Conservation (phyloP, 495 filamentous ascomycete genomes). For the Opeltia flavorubescens region DNA sequence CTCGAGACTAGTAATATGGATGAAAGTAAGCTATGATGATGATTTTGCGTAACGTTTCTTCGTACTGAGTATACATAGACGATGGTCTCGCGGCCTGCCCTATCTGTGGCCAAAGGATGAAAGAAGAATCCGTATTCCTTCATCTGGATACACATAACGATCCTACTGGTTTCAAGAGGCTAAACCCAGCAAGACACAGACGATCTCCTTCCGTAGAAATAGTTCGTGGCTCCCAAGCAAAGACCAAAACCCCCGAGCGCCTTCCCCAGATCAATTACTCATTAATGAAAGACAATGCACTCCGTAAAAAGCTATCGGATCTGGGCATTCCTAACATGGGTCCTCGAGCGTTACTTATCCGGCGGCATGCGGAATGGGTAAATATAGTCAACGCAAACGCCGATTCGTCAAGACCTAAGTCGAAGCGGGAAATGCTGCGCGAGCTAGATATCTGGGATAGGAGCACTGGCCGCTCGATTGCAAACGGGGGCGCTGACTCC, state of each 20-base stretch:
- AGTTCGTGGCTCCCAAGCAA: conserved; percentile 10
- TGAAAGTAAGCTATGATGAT: too few relatives aligned
- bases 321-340: conserved; percentile 68
- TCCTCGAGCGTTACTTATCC: conserved; percentile 49
- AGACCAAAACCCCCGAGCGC: conserved; percentile 34
- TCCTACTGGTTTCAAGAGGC: not conserved
- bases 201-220: conserved; percentile 2
- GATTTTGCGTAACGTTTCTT: too few relatives aligned
- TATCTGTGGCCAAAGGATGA: conserved; percentile 65
- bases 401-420: conserved; percentile 59
- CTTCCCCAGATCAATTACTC: conserved; percentile 70
- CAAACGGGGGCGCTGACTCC: conserved; percentile 8
- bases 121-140: conserved; percentile 50
- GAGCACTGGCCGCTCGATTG: conserved; percentile 37
- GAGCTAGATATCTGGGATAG: conserved; percentile 79
- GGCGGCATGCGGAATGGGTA: conserved; percentile 82
- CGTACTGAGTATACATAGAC: too few relatives aligned
- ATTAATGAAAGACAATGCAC: conserved; percentile 56
- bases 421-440: conserved; percentile 52
- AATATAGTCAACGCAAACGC: conserved; percentile 96
- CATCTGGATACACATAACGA: conserved; percentile 52
- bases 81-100: conserved; percentile 75
- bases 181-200: not conserved
- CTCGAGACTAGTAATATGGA: not conserved
- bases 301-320: conserved; percentile 69